Evolutionary conservation across 2,329 filamentous ascomycete species (phyloP), one percentile per base, ranked within the genome.

Genomic region (Fusarium cicatricum): DNA sequence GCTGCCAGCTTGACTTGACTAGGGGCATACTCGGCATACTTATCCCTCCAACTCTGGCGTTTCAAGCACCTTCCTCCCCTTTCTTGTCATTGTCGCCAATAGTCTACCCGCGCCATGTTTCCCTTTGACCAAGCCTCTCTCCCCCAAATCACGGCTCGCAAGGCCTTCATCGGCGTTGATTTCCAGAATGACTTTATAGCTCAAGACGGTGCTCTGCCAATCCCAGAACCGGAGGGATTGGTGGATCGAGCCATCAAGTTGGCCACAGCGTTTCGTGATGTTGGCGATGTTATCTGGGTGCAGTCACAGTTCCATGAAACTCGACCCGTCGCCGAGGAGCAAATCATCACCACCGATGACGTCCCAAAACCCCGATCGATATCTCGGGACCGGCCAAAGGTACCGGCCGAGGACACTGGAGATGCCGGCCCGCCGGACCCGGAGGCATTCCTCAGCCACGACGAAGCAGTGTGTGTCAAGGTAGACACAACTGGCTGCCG

Each of bases 161-260:
- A 84, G 75, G 94, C 91, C 1, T 81, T 99, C 37, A 79, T 98
- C 16, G 78, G 96, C 15, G 82, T 97, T 61, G 94, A 97, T 69
- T 85, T 96, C 31, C 95, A 98, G 71, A 92, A 96, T 67, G 94
- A 97, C 72, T 97, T 98, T 69, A 77, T 96, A 53, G 81, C 85
- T 7, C 76, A 84, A 2, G 81, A 85, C 44, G 90, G 90, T 49
- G 84, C 86, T 21, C 75, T 97, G 16, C 83, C 86, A 11, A 85
- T 93, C 44, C 78, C 78, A 31, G 82, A 85, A 37, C 85, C 87
- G 3, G 75, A 82, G 4, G 84, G 85, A 10, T 91, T 93, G 58
- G 73, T 95, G 38, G 81, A 88, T 33, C 85, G 85, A 23, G 84
- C 92, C 36, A 77, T 86, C 16, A 75, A 82, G 7, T 79, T 98